Evolutionary conservation across 108 stramenopile genomes (phyloP), one percentile per base, ranked within the genome.

Genomic region (Seminavis robusta): DNA sequence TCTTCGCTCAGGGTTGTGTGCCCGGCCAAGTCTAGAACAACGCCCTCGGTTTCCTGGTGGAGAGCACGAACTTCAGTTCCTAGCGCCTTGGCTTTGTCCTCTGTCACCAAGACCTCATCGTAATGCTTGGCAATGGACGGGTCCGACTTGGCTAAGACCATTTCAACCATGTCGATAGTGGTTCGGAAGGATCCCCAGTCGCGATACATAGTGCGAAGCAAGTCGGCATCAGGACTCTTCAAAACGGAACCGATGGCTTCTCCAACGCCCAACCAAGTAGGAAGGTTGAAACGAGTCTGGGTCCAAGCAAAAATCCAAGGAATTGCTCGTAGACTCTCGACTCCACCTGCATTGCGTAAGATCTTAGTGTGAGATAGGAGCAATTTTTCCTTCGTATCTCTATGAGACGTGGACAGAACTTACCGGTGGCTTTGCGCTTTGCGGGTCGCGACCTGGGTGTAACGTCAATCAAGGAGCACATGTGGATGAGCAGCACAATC

Each of bases 221-320:
- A 52, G 16, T 60, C 41, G 0, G 52, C 67, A 19, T 62, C 58
- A 23, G 74, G 74, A 45, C 79, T 76, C 9, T 61, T 50, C 19
- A 88, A 55, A 31, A 83, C 71, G 30, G 62, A 51, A 11, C 62
- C 47, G 48, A 98, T 73, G 20, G 92, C 97, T 25, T 95, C 84
- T 19, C 94, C 96, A 27, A 97, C 92, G 25, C 98, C 98, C 17
- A 98, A 76, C 98, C 98, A 98, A 6, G 96, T 92, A 5, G 95
- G 93, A 17, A 98, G 76, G 55, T 96, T 88, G 26, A 89, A 51
- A 9, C 98, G 83, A 29, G 98, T 98, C 43, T 98, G 97, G 0
- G 94, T 94, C 98, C 98, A 98, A 2, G 98, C 85, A 60, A 98
- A 98, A 31, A 87, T 97, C 98, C 98, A 97, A n/a, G 98, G 98